A percentile compares a stretch with the other conserved stretches of the same genome.
Conservation (phyloP, 768 basidiomycete genomes). For the Boletus bicolor region DNA sequence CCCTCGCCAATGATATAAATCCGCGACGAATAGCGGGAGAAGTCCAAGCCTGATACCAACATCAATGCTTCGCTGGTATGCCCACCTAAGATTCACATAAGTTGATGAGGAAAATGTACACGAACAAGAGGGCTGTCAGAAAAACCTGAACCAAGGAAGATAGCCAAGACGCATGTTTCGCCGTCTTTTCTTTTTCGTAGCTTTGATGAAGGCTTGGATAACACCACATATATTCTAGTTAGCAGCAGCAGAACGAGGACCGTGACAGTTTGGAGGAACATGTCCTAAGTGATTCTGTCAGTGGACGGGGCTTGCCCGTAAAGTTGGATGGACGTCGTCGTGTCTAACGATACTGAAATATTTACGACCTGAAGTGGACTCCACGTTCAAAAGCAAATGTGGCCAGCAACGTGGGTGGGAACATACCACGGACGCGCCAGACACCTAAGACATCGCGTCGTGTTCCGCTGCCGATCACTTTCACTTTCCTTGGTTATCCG, state of each 20-base stretch:
- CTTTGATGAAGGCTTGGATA: conserved; percentile 12
- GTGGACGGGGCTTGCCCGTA: not conserved
- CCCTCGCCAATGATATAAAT: conserved; percentile 81
- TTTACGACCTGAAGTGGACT: not conserved
- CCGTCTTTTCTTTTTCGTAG: conserved; percentile 9
- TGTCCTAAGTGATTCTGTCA: not conserved
- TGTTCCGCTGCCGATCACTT: not conserved
- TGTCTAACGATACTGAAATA: not conserved
- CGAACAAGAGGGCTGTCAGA: conserved; percentile 8
- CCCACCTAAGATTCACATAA: conserved; percentile 58
- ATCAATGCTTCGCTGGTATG: conserved; percentile 87
- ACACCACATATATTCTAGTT: conserved; percentile 18
- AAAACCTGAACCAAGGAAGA: conserved; percentile 92
- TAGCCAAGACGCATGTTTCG: conserved; percentile 54
- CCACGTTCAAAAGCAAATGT: not conserved
- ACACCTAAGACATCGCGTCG: not conserved
- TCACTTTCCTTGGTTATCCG: not conserved
- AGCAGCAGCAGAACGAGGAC: conserved; percentile 14
- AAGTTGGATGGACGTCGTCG: not conserved
- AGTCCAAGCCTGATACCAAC: conserved; percentile 70
- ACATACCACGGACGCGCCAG: not conserved
- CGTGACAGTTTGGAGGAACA: conserved; percentile 12
- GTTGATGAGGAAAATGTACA: conserved; percentile 1
- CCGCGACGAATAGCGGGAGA: conserved; percentile 68
- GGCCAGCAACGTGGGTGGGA: conserved; percentile 11